These are phyloP conservation scores for Dichotomopilus funicola DNA, from an alignment of 2,329 filamentous ascomycete species.

Conservation along the genomic window DNA sequence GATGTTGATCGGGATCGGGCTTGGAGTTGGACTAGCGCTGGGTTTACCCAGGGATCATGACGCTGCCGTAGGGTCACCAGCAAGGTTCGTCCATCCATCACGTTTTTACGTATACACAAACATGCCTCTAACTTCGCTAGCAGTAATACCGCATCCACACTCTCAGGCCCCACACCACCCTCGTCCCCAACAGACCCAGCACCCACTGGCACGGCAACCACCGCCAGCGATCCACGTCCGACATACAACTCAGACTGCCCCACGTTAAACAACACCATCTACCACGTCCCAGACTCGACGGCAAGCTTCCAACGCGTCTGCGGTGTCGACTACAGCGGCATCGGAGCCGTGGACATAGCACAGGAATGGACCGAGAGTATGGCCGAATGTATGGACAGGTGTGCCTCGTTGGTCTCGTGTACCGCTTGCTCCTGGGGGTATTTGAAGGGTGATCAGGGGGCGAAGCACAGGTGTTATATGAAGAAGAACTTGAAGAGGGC, in stretches of 20 bases:
- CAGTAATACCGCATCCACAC: too few relatives aligned
- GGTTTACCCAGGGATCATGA: slow-evolving; percentile 14
- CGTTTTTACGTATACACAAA: too few relatives aligned
- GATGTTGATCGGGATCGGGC: slow-evolving; percentile 33
- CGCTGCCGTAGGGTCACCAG: too few relatives aligned
- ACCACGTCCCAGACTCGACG: slow-evolving; percentile 34
- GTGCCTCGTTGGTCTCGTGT: slow-evolving; percentile 32
- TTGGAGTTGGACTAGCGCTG: slow-evolving; percentile 37
- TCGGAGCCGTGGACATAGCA: slow-evolving; percentile 26
- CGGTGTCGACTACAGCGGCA: slow-evolving; percentile 40
- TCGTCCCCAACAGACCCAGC: slow-evolving; percentile 13
- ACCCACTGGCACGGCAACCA: slow-evolving; percentile 18
- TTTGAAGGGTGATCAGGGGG: slow-evolving; percentile 28
- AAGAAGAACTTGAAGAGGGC: slow-evolving; percentile 30
- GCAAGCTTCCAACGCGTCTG: slow-evolving; percentile 39
- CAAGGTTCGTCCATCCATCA: too few relatives aligned
- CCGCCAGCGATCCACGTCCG: slow-evolving; percentile 22
- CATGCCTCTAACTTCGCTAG: not conserved
- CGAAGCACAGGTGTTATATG: slow-evolving; percentile 32
- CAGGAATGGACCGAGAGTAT: slow-evolving; percentile 30
- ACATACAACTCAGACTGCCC: slow-evolving; percentile 34
- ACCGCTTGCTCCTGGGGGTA: slow-evolving; percentile 35
- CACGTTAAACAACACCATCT: slow-evolving; percentile 38
- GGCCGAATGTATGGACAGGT: slow-evolving; percentile 35
- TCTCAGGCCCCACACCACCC: not conserved